Base-by-base conservation (phyloP, 75 land plant species). In the Ceratopteris richardii region DNA sequence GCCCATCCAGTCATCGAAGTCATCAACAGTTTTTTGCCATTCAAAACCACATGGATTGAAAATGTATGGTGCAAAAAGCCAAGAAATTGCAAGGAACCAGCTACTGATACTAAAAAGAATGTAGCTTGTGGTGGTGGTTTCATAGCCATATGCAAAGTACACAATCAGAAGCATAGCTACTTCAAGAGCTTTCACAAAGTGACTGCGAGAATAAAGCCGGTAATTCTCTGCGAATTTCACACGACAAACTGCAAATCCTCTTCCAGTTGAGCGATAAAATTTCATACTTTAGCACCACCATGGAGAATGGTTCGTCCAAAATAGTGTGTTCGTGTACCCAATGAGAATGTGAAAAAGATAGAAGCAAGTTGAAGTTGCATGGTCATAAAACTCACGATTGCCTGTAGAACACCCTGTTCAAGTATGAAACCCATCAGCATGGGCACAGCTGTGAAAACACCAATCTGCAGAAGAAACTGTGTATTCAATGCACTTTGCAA, bases 11-110 rank as follows among this genome's bases (percentile, higher is more conserved):
- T 94, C 96, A 62, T 86, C 91, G 62, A 86, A 94, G 66, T 94
- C 98, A 53, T 86, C 96, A 59, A 94, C 98, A 53, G 96, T 94
- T 75, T 96, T 94, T 69, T 90, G 96, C 98, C 98, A 94, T 61
- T 94, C 98, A 73, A 94, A 94, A 3, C 98, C 98, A 44, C 91
- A 86, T 0, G 98, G 98, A 61, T 94, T 94, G 54, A 94, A 94
- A 30, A 94, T 77, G 44, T 86, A 94, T 6, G 98, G 98, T 27
- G 98, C 98, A 83, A 82, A 94, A 22, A 94, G 84, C 96, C 96
- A 94, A 3, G 98, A 94, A 18, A 90, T 28, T n/a, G 83, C 88
- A 18, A 94, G 77, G 63, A 90, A 83, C 98, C 98, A 94, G 69
- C 86, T 85, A 56, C 88, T 83, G 31, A 94, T 57, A 24, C 92